These are phyloP conservation scores for Chaetomiaceae sp. DNA, from an alignment of 2,329 filamentous ascomycete species.

Conservation along the genomic window DNA sequence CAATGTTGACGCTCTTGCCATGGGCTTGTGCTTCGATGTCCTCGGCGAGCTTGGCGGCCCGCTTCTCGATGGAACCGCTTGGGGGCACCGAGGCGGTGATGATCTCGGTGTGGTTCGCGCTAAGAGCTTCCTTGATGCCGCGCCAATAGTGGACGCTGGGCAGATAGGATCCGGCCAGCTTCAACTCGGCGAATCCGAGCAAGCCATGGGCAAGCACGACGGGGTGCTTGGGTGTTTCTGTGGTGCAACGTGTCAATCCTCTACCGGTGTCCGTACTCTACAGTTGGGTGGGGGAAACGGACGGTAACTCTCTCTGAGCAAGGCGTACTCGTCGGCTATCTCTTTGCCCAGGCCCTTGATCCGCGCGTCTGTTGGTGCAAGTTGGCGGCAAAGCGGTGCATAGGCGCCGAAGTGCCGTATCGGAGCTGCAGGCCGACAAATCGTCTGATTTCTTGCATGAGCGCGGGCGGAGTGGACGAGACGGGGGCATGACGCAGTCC, in stretches of 20 bases:
- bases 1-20: constrained; percentile 65
- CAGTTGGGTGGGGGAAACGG: background rate
- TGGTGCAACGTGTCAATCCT: constrained; percentile 14
- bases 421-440: constrained; percentile 4
- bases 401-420: constrained; percentile 15
- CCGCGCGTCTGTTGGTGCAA: constrained; percentile 20
- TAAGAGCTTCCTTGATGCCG: constrained; percentile 57
- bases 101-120: constrained; percentile 49
- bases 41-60: constrained; percentile 53
- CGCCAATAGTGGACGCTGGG: constrained; percentile 61
- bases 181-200: constrained; percentile 58
- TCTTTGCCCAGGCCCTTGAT: constrained; percentile 22
- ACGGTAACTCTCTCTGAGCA: constrained; percentile 25
- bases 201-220: constrained; percentile 64
- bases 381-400: constrained; percentile 11
- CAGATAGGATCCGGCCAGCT: constrained; percentile 44
- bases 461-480: background rate
- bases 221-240: constrained; percentile 55
- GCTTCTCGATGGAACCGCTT: constrained; percentile 56
- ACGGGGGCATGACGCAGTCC: constrained; percentile 1
- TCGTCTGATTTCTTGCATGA: constrained; percentile 8
- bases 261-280: background rate
- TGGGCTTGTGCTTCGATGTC: constrained; percentile 47
- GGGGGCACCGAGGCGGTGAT: constrained; percentile 59
- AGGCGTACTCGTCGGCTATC: constrained; percentile 26